Conservation (phyloP, 805 yeast species). For the Cyberlindnera maclurae region DNA sequence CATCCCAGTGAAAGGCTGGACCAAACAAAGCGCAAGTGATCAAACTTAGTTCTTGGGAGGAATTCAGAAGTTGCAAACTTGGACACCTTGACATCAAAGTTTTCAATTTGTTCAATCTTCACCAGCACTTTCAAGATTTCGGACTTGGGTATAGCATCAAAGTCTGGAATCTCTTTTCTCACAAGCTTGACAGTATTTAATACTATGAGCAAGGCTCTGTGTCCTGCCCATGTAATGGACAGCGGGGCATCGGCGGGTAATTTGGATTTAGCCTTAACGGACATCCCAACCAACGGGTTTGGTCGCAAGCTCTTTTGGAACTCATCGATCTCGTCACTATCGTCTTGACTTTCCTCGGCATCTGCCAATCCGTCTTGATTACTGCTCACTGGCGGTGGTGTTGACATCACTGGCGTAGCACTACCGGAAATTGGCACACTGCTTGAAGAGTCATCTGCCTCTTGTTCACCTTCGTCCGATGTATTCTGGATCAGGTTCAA, state of each 20-base stretch:
- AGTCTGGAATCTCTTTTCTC: slow-evolving; percentile 25
- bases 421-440: slow-evolving; percentile 9
- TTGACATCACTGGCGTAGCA: slow-evolving; percentile 1
- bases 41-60: slow-evolving; percentile 36
- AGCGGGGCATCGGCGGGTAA: slow-evolving; percentile 43
- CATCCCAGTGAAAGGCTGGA: slow-evolving; percentile 59
- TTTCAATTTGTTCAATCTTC: slow-evolving; percentile 32
- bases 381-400: slow-evolving; percentile 1
- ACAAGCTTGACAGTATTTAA: slow-evolving; percentile 28
- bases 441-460: background rate
- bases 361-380: slow-evolving; percentile 5
- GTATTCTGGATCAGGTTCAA: slow-evolving; percentile 4
- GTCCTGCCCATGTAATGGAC: slow-evolving; percentile 49
- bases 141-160: slow-evolving; percentile 13
- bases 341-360: slow-evolving; percentile 8
- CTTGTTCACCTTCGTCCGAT: slow-evolving; percentile 4
- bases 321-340: slow-evolving; percentile 10
- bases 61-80: slow-evolving; percentile 32
- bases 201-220: slow-evolving; percentile 33
- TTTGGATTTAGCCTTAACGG: slow-evolving; percentile 47
- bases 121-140: slow-evolving; percentile 30
- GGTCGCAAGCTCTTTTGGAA: slow-evolving; percentile 40
- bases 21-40: slow-evolving; percentile 55
- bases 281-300: slow-evolving; percentile 53
- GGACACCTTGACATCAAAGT: slow-evolving; percentile 22